Evolutionary conservation across 148 eudicot genomes (phyloP), one percentile per base, ranked within the genome.

Genomic region (Cornus suecica): DNA sequence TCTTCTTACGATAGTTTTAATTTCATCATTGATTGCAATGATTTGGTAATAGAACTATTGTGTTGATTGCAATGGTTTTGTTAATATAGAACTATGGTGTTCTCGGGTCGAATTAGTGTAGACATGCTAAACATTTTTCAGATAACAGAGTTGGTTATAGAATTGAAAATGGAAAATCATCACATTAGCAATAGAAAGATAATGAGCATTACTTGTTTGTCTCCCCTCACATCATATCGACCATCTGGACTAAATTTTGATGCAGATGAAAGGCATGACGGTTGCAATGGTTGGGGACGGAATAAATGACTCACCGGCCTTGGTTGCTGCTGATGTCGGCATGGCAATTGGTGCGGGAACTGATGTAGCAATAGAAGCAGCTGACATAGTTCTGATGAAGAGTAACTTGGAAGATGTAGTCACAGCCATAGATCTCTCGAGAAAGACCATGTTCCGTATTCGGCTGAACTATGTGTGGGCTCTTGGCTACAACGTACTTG

Each of bases 231-330:
- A 4, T 20, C 20, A n/a, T n/a, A n/a, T 31, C 15, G 31, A 30
- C 48, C 4, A 22, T 18, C 9, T 65, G 48, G 13, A 71, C 54
- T 31, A 41, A 75, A 13, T 23, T 48, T 25, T 66, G 54, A 68
- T 85, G 61, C 90, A 94, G 99, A 84, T 84, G 87, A 86, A 86
- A 82, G 97, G 97, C 26, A 52, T 75, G 66, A 81, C 80, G 3
- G 94, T 94, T 32, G 99, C 97, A 81, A 94, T 94, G 99, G 96
- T 94, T 34, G 99, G 99, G 79, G 99, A 94, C n/a, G 97, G 99
- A 69, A 94, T 94, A 78, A 94, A 94, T 10, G 99, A 94, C 83
- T 94, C 99, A 8, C 99, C 99, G 16, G 99, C 97, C 37, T 80
- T 94, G 42, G 99, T 78, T 60, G 99, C 96, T 60, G 94, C 99